Base-by-base conservation (phyloP, 768 basidiomycete species). In the Phylloporus sp. region DNA sequence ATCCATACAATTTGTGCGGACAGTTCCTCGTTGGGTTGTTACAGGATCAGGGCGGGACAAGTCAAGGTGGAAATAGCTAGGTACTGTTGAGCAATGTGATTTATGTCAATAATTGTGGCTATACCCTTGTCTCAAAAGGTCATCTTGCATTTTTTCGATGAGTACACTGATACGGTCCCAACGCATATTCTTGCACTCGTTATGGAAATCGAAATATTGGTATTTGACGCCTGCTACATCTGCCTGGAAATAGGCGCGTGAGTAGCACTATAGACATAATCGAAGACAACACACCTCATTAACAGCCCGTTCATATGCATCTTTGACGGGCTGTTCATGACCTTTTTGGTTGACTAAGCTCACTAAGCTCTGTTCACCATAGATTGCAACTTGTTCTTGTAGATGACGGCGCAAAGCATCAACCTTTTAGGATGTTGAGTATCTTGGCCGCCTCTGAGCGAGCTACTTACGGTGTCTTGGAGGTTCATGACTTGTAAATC, bases 1-100 rank as follows among this genome's bases (percentile, higher is more conserved):
- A 68, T 97, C 95, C 97, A 97, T 97, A 70, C 97, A 98, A 67
- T 98, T 99, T 8, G 94, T 95, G 40, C 97, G 81, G 38, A 97
- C 82, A 42, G 82, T 78, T 18, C 94, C 94, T 20, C 64, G 75
- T 64, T 99, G 97, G 31, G 77, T 69, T 51, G 73, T 76, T 22
- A 81, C 68, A 0, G 82, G 81, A 24, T 73, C 71, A 5, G 70
- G 52, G 23, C 73, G 68, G 12, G 70, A 65, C 29, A 78, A 66
- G 45, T 86, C 80, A 28, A 88, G 69, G 50, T 86, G 83, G 74
- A 93, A 97, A 69, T 90, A 93, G 11, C 93, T 91, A 29, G 41
- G 26, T 13, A 47, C 13, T 3, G 6, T 54, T 61, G 24, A 67
- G 53, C 23, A 48, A n/a, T 18, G 23, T 13, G 2, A 39, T 28